These are phyloP conservation scores for Arabis alpina DNA, from an alignment of 345 rosid species.

Conservation along the genomic window DNA sequence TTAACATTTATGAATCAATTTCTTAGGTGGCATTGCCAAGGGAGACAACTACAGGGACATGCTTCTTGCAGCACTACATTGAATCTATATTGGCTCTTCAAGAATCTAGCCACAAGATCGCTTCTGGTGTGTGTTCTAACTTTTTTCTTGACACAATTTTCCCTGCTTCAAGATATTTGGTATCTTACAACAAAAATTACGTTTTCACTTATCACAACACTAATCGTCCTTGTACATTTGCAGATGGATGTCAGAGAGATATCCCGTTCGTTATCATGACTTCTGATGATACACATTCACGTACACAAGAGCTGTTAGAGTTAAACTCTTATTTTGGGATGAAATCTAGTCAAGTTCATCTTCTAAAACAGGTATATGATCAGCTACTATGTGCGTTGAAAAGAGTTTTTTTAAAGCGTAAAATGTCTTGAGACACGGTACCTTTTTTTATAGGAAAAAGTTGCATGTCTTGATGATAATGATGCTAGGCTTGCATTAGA, in stretches of 20 bases:
- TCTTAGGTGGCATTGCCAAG: slow-evolving; percentile 90
- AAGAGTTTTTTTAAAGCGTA: not conserved
- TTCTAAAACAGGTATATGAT: slow-evolving; percentile 81
- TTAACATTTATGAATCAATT: slow-evolving; percentile 10
- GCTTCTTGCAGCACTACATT: slow-evolving; percentile 85
- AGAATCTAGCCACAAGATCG: slow-evolving; percentile 64
- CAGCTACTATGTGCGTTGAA: not conserved
- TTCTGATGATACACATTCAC: slow-evolving; percentile 92
- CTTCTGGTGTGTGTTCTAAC: slow-evolving; percentile 60
- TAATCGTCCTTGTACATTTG: slow-evolving; percentile 5
- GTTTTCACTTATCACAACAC: not conserved
- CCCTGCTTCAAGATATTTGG: slow-evolving; percentile 11
- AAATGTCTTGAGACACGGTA: not conserved
- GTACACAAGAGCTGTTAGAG: slow-evolving; percentile 68
- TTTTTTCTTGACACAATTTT: slow-evolving; percentile 8
- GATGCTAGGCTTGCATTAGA: slow-evolving; percentile 91
- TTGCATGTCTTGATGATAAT: slow-evolving; percentile 94
- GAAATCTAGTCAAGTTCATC: slow-evolving; percentile 82
- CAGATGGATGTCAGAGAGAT: slow-evolving; percentile 61
- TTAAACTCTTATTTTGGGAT: slow-evolving; percentile 85
- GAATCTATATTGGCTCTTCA: slow-evolving; percentile 88
- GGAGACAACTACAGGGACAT: slow-evolving; percentile 84
- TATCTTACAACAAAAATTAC: not conserved
- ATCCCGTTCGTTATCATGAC: slow-evolving; percentile 96
- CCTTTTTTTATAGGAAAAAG: slow-evolving; percentile 72